Base-by-base conservation (phyloP, 345 rosid genomes). In the Conringia planisiliqua region DNA sequence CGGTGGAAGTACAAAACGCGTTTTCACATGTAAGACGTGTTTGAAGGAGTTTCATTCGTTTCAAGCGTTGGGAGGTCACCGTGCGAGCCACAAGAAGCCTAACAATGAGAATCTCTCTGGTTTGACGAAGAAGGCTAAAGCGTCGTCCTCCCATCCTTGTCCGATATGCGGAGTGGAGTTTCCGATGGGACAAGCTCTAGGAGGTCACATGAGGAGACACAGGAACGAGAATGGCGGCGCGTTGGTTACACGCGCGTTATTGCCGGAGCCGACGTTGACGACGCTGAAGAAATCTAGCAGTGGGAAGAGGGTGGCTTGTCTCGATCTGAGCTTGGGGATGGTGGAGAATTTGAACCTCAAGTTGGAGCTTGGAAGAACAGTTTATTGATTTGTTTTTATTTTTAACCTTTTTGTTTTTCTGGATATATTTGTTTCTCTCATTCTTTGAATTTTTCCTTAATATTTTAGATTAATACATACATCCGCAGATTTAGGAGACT, bases 121-220 rank as follows among this genome's bases (percentile, higher is more conserved):
- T 4, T 68, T 83, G 16, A 78, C 82, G 0, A 57, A 71, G 69
- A 78, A 78, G 61, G 10, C 13, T 0, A 91, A 88, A 76, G 71
- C 86, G 64, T 80, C 88, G 1, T 78, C 88, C 1, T 80, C 81
- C 1, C 98, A 93, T 39, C 91, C 88, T 83, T 93, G 98, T 68
- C 89, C 97, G 3, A 85, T 93, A 1, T 93, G 98, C 40, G 98
- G 98, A 4, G 81, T 87, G 0, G 94, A 89, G 82, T 93, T 93
- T 46, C 81, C 96, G 0, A 82, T 93, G 38, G 97, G 98, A 3
- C 98, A 94, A 72, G 98, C 98, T 3, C 81, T 91, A 0, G 98
- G 98, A 0, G 98, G 98, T 3, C 98, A 94, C 76, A 94, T 94
- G 98, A 87, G 98, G 82, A 81, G 91, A 74, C 98, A 94, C 14